Evolutionary conservation across 2,329 filamentous ascomycete genomes (phyloP), one percentile per base, ranked within the genome.

Genomic region (Trichoderma lentiforme): DNA sequence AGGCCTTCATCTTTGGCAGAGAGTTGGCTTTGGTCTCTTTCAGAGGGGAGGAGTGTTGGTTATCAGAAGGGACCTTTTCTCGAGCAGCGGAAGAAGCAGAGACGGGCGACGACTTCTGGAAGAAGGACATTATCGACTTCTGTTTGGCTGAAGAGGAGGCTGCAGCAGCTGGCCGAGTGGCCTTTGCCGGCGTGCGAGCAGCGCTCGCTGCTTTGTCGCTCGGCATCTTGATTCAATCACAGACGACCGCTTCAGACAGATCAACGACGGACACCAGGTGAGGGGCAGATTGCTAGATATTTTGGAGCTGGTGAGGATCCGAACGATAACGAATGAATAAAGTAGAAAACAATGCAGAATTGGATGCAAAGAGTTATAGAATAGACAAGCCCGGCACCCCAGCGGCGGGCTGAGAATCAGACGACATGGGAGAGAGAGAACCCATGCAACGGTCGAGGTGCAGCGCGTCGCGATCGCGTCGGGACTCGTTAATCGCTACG

Each of bases 1-100:
- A 82, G 64, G 86, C 86, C n/a, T 81, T 83, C 24, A 84, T 83
- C 76, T 86, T 77, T 72, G 81, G 81, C 24, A 82, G 76, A 74
- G 80, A 76, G 79, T 84, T 84, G 77, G 81, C 79, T 72, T 81
- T 83, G 21, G 82, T 81, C 75, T 84, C 83, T 75, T 82, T 80
- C 8, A 84, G 77, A 74, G 79, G 81, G 8, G 81, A 79, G 8
- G 80, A 77, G 26, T 72, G 74, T 68, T 78, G 79, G 73, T 78
- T 76, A 71, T 77, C 75, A 72, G 80, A 76, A 73, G 78, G 77
- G 71, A 78, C 77, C 77, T 81, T 80, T 72, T 78, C 75, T 28
- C 79, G 74, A 24, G 78, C 76, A 28, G 81, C 77, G 18, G 82
- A 74, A n/a, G 77, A 78, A 11, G 79, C 78, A 34, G 80, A 74